Conservation (phyloP, 306 rosid species). For the Castanea sativa region DNA sequence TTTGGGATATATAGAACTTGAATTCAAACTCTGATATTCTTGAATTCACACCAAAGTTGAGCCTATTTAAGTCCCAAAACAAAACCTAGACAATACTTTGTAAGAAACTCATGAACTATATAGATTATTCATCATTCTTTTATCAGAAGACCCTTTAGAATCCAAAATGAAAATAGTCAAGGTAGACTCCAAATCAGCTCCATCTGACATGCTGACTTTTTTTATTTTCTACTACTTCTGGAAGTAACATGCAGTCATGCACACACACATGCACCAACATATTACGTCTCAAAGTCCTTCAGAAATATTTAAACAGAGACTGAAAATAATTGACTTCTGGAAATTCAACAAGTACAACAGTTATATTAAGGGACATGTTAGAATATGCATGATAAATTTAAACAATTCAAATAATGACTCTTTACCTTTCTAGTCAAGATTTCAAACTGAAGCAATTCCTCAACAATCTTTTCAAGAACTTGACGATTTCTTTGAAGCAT, state of each 20-base stretch:
- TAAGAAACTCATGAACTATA: too few relatives aligned
- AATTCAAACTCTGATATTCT: too few relatives aligned
- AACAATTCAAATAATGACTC: neutral
- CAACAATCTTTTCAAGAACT: conserved; percentile 85
- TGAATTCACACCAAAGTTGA: too few relatives aligned
- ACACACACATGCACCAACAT: neutral
- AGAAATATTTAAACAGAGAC: neutral
- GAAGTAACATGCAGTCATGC: neutral
- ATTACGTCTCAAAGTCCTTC: neutral
- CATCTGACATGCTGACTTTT: neutral
- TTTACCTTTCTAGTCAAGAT: conserved; percentile 84
- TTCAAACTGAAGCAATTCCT: conserved; percentile 82
- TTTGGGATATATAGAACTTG: too few relatives aligned
- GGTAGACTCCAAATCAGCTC: neutral
- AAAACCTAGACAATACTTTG: too few relatives aligned
- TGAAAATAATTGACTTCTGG: neutral
- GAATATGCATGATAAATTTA: conserved; percentile 10
- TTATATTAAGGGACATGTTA: neutral
- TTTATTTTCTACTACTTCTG: neutral
- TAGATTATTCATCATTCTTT: too few relatives aligned
- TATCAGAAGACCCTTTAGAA: too few relatives aligned
- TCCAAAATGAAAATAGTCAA: too few relatives aligned
- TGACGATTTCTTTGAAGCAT: conserved; percentile 68
- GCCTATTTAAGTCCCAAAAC: too few relatives aligned
- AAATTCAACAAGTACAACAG: neutral